Evolutionary conservation across 1,139 yeast genomes (phyloP), one percentile per base, ranked within the genome.

Genomic region (Suhomyces ambrosiae): DNA sequence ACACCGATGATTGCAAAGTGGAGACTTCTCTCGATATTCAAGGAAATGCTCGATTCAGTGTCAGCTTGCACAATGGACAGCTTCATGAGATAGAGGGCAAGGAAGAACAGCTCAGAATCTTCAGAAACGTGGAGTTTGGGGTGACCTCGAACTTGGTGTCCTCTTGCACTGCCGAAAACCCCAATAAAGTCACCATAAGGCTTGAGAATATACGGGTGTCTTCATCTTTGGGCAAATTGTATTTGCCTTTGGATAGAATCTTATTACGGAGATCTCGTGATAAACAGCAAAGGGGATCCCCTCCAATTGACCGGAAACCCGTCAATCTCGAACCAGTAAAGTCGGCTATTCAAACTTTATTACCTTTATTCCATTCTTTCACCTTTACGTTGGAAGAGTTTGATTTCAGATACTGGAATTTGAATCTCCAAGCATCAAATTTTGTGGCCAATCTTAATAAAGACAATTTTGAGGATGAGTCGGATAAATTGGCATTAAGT

Each of bases 331-430:
- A 10, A 9, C 19, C 30, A 7, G 9, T 25, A 2, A 26, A 32
- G 11, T 5, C n/a, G 4, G 8, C 16, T 2, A 14, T 36, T 7
- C 22, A 32, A n/a, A 22, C 16, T 9, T 14, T 23, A 7, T 26
- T 35, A 11, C 43, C 43, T 2, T 3, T 42, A 12, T 40, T 52
- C 18, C 28, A 45, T 1, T 39, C 43, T 2, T 30, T 52, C 15
- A 52, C 42, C 14, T 33, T 57, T 22, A 55, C 62, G 12, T 38
- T 68, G 12, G 74, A 68, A 34, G 70, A 70, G 29, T 55, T 67
- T 28, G 47, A 49, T 4, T 34, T 66, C 19, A 40, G 52, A 3
- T 51, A 56, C 40, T 53, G 54, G 12, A 51, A 49, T 13, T 12
- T 54, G 9, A 44, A 47, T 27, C 17, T 53, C 6, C 45, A 47